These are phyloP conservation scores for Chlamydomonas asymmetrica DNA, from an alignment of 139 green algal genomes.

Conservation along the genomic window DNA sequence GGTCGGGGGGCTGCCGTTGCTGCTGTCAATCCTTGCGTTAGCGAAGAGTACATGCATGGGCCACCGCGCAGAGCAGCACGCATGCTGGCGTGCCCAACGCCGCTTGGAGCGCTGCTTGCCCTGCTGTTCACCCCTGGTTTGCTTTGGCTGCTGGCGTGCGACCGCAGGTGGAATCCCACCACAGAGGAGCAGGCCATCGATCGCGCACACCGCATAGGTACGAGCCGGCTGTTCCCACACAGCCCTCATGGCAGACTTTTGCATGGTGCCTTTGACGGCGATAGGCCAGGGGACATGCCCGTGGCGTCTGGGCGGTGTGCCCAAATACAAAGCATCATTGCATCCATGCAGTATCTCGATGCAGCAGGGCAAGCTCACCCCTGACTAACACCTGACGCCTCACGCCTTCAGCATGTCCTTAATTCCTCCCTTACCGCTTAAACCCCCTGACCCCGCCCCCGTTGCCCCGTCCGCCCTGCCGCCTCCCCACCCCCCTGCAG, in stretches of 20 bases:
- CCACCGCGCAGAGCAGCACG: too few relatives aligned
- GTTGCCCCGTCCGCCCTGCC: background rate
- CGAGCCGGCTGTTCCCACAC: conserved; percentile 12
- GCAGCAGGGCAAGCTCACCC: background rate
- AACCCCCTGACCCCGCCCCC: background rate
- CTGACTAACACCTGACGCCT: background rate
- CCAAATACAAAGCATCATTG: background rate
- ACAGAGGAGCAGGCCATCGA: conserved; percentile 89
- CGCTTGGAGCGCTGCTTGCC: too few relatives aligned
- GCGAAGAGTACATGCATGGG: too few relatives aligned
- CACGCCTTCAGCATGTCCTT: background rate
- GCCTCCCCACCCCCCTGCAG: background rate
- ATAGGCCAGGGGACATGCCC: too few relatives aligned
- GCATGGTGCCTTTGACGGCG: background rate
- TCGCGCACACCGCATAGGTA: conserved; percentile 87
- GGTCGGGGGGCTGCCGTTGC: too few relatives aligned
- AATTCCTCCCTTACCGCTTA: background rate
- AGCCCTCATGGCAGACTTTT: background rate
- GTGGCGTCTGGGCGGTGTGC: too few relatives aligned
- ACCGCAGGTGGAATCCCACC: conserved; percentile 77
- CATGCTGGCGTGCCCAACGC: too few relatives aligned
- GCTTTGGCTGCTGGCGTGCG: too few relatives aligned
- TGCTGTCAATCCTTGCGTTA: too few relatives aligned
- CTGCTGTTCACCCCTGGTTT: too few relatives aligned
- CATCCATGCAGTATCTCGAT: background rate